Percentiles rank a stretch among this genome's conserved stretches.
Conservation (phyloP, 2,329 filamentous ascomycete species). For the Xylaria digitata region DNA sequence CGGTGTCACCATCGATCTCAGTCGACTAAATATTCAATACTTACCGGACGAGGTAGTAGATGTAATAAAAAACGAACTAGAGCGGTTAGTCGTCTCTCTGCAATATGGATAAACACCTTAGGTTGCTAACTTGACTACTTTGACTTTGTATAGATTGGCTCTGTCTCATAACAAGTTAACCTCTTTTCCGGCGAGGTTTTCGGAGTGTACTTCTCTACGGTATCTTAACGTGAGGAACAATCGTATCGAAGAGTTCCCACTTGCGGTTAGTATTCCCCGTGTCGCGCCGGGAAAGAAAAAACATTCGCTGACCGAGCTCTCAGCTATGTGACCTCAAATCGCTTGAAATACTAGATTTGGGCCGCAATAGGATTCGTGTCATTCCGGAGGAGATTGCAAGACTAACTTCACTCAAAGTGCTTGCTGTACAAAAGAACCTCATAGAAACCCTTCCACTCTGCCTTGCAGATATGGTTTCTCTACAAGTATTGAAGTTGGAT, state of each 20-base stretch:
- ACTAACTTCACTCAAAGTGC: constrained; percentile 85
- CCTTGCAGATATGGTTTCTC: constrained; percentile 87
- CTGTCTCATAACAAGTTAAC: constrained; percentile 83
- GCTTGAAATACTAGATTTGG: constrained; percentile 92
- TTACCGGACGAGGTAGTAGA: constrained; percentile 80
- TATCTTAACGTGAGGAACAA: constrained; percentile 87
- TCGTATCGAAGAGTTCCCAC: constrained; percentile 71
- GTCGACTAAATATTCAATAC: constrained; percentile 77
- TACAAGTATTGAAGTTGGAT: constrained; percentile 89
- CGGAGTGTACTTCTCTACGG: constrained; percentile 80
- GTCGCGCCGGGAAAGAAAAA: neutral
- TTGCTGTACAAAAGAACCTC: constrained; percentile 87
- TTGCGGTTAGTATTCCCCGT: constrained; percentile 59
- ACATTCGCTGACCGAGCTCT: constrained; percentile 41
- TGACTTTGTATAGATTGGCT: constrained; percentile 67
- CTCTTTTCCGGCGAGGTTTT: constrained; percentile 75
- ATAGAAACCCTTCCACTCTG: constrained; percentile 86
- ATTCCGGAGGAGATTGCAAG: constrained; percentile 84
- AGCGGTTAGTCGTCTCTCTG: constrained; percentile 64
- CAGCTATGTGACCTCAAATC: constrained; percentile 88
- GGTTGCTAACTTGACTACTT: constrained; percentile 38
- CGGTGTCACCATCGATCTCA: constrained; percentile 82
- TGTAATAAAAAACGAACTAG: constrained; percentile 78
- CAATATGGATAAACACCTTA: neutral
- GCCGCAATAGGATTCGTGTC: constrained; percentile 82